Evolutionary conservation across 371 early-diverging fungal species (phyloP).

Genomic region (Mucor circinelloides): DNA sequence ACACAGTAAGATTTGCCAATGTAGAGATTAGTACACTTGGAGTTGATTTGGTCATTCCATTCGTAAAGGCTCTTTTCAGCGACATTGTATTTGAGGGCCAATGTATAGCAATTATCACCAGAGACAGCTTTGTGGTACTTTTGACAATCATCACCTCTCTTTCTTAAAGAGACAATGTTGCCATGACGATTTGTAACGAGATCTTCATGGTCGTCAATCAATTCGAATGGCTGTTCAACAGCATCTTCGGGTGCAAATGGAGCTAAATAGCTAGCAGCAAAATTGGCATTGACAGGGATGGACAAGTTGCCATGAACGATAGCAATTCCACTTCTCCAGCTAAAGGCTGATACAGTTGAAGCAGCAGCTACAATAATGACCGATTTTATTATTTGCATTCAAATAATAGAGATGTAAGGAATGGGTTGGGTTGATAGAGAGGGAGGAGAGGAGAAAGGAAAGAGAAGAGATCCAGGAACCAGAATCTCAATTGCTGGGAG

Average conservation of each 20-base stretch:
- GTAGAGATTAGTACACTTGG: constrained; percentile 38
- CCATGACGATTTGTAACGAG: constrained; percentile 18
- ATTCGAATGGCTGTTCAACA: constrained; percentile 29
- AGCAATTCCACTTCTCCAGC: background rate
- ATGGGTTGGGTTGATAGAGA: background rate
- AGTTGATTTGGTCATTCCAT: constrained; percentile 42
- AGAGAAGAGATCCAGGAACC: constrained; percentile 11
- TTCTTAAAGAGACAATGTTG: constrained; percentile 13
- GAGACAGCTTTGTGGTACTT: constrained; percentile 32
- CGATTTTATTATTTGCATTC: constrained; percentile 2
- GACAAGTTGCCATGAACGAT: constrained; percentile 7
- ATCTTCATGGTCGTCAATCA: constrained; percentile 36
- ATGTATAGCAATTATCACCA: constrained; percentile 36
- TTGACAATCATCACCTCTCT: constrained; percentile 25
- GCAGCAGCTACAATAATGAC: constrained; percentile 10
- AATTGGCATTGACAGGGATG: background rate
- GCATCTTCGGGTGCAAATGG: constrained; percentile 35
- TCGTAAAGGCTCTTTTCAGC: constrained; percentile 22
- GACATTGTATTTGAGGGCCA: constrained; percentile 36
- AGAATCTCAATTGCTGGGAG: background rate
- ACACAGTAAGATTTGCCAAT: constrained; percentile 48
- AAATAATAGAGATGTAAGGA: background rate
- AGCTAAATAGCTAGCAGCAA: constrained; percentile 26
- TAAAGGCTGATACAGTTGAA: constrained; percentile 2
- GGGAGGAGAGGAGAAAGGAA: constrained; percentile 14